Evolutionary conservation across 176 grass and related monocot genomes (phyloP), one percentile per base, ranked within the genome.

Genomic region (Avena insularis): DNA sequence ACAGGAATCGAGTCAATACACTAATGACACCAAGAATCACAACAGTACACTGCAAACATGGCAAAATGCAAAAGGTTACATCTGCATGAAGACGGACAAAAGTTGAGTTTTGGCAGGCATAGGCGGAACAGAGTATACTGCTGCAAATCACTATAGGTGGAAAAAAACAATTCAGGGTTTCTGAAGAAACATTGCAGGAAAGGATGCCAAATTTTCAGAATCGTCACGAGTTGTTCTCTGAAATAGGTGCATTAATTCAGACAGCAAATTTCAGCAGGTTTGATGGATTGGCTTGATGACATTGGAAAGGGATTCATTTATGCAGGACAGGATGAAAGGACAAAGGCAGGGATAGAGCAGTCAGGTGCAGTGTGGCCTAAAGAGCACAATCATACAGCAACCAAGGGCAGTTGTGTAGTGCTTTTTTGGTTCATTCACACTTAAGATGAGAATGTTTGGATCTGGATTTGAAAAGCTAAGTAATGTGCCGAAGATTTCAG

Each of bases 31-130:
- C 15, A 56, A 45, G 79, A 47, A 82, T 59, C 71, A 63, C 15
- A 87, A 89, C 35, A 70, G 10, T 13, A 65, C 35, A 13, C 8
- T 63, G 33, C 75, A 56, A 64, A 79, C 80, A 64, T 12, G 40
- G 84, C 72, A 55, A 83, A 90, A 79, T 75, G 53, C n/a, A 82
- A 51, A 89, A 78, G 71, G 79, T 11, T 62, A 78, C 84, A 63
- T 73, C 20, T 72, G 54, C 89, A 79, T 87, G 73, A 55, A 55
- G 46, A 64, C 45, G 73, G 6, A 19, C 17, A 83, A 79, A 29
- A n/a, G 17, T 46, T 20, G 35, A 71, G 29, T 5, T 83, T 51
- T 6, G 4, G 12, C n/a, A 31, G 6, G 5, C 67, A 67, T 66
- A 29, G 57, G 1, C 8, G 7, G n/a, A 71, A 2, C 9, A 51